Evolutionary conservation across 257 asterid genomes (phyloP).

Genomic region (Nemophila menziesii): DNA sequence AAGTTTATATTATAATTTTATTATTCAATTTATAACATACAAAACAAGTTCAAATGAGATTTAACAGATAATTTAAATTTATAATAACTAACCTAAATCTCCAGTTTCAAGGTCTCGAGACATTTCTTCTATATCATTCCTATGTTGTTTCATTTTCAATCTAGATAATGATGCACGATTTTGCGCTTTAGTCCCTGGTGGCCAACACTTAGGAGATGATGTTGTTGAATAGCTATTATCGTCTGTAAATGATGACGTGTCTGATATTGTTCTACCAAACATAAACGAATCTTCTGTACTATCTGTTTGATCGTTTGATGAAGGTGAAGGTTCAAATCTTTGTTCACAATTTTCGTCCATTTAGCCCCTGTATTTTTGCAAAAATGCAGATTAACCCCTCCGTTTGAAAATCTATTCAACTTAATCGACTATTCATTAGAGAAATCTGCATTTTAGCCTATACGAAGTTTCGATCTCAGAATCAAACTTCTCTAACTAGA

Average conservation of each 20-base stretch:
- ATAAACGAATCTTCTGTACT: slow-evolving; percentile 38
- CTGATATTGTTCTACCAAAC: slow-evolving; percentile 49
- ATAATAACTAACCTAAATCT: slow-evolving; percentile 48
- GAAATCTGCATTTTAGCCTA: not conserved
- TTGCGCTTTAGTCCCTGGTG: slow-evolving; percentile 65
- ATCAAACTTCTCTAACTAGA: no score
- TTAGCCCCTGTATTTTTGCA: no score
- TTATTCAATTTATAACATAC: not conserved
- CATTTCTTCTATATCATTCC: slow-evolving; percentile 32
- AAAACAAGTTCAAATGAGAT: not conserved
- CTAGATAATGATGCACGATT: slow-evolving; percentile 46
- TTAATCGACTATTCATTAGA: not conserved
- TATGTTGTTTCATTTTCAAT: slow-evolving; percentile 53
- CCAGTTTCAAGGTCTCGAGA: slow-evolving; percentile 16
- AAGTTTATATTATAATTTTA: not conserved
- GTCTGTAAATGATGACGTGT: slow-evolving; percentile 51
- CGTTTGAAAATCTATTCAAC: not conserved
- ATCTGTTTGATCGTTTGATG: slow-evolving; percentile 35
- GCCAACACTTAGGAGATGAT: slow-evolving; percentile 49
- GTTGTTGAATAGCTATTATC: slow-evolving; percentile 39
- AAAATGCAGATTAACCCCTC: no score
- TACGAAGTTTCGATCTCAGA: no score
- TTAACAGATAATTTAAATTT: not conserved
- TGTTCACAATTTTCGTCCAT: slow-evolving; percentile 51
- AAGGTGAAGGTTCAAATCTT: slow-evolving; percentile 43